These are phyloP conservation scores for Plasmopara halstedii DNA, from an alignment of 352 stramenopile genomes.

Conservation along the genomic window DNA sequence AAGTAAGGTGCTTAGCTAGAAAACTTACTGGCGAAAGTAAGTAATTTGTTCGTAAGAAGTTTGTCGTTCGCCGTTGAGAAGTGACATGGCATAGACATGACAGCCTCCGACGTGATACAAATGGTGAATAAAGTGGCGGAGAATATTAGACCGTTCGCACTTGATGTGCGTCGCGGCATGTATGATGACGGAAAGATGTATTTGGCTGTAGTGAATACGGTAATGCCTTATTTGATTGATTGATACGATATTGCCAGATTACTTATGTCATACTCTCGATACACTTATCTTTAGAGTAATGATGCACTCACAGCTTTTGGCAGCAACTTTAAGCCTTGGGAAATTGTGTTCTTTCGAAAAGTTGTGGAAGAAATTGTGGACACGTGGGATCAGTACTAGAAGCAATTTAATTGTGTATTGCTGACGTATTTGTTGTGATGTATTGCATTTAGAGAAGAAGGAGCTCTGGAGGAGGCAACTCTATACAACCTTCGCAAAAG, in stretches of 20 bases:
- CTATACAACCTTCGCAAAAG: conserved; percentile 70
- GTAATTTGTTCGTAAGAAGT: not conserved
- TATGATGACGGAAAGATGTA: conserved; percentile 84
- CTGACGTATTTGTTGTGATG: not conserved
- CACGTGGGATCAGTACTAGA: conserved; percentile 22
- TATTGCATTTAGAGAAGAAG: conserved; percentile 39
- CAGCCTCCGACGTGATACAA: conserved; percentile 42
- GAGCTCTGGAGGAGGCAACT: conserved; percentile 50
- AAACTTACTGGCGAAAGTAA: conserved; percentile 63
- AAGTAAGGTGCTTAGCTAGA: conserved; percentile 40
- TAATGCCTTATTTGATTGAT: no score
- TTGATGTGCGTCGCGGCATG: conserved; percentile 67
- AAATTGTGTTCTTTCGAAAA: conserved; percentile 80
- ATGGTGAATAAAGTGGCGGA: conserved; percentile 55
- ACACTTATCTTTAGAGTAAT: conserved; percentile 42
- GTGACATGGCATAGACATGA: conserved; percentile 29
- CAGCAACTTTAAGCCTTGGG: conserved; percentile 73
- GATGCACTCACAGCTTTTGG: conserved; percentile 66
- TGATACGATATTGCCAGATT: not conserved
- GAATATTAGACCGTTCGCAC: conserved; percentile 52
- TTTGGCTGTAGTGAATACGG: conserved; percentile 70
- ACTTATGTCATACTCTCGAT: not conserved
- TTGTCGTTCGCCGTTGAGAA: not conserved
- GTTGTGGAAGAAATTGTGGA: conserved; percentile 78
- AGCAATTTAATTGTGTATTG: not conserved